Conservation (phyloP, 2,329 filamentous ascomycete species). For the Emmonsia crescens region DNA sequence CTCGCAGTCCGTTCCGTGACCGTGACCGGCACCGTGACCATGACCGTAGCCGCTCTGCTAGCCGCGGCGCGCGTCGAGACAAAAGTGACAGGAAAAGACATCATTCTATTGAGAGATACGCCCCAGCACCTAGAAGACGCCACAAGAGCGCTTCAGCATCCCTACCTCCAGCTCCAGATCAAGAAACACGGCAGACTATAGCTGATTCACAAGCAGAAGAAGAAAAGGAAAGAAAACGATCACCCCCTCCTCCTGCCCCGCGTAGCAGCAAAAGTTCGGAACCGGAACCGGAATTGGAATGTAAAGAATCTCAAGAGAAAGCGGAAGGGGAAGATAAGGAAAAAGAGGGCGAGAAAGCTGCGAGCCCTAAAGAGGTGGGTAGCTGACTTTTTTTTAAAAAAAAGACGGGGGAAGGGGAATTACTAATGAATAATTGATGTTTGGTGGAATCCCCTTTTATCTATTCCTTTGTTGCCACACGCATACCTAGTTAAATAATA, state of each 20-base stretch:
- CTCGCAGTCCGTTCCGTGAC: conserved; percentile 19
- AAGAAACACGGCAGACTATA: conserved; percentile 32
- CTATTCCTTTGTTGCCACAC: neutral
- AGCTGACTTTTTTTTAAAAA: conserved; percentile 8
- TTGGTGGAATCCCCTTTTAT: neutral
- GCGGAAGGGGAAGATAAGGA: conserved; percentile 9
- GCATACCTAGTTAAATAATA: neutral
- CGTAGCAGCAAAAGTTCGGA: neutral
- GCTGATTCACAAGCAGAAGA: conserved; percentile 27
- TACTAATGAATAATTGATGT: conserved; percentile 3
- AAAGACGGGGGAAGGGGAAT: neutral
- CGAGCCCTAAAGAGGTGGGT: conserved; percentile 23
- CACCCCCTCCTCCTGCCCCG: conserved; percentile 6
- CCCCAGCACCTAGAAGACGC: conserved; percentile 30
- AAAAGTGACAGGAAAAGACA: conserved; percentile 31
- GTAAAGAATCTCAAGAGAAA: neutral
- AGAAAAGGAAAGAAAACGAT: conserved; percentile 18
- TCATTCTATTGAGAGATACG: conserved; percentile 37
- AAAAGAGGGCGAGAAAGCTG: conserved; percentile 7
- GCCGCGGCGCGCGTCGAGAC: conserved; percentile 19
- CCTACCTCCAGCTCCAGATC: conserved; percentile 25
- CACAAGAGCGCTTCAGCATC: conserved; percentile 35
- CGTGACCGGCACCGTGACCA: conserved; percentile 19
- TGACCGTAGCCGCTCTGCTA: conserved; percentile 18
- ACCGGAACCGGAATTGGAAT: neutral